A percentile compares a stretch with the other conserved stretches of the same genome.
Evolutionary conservation across 2,329 filamentous ascomycete species (phyloP).

Genomic region (Fusarium sp.): DNA sequence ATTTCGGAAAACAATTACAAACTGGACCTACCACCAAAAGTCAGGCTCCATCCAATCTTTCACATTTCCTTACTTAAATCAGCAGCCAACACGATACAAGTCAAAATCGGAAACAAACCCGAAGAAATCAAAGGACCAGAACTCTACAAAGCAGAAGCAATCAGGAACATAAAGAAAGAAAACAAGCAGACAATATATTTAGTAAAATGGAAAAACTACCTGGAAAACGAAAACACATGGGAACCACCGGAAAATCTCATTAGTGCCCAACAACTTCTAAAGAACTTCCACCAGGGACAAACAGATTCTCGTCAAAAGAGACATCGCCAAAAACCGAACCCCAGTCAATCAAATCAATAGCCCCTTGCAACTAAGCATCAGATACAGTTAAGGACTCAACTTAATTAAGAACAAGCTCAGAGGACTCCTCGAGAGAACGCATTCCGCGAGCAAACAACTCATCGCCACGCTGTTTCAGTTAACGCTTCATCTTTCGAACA

Average conservation of each 20-base stretch:
- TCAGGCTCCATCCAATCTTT: background rate
- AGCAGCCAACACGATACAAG: background rate
- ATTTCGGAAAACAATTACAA: background rate
- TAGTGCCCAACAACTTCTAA: background rate
- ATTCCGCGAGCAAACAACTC: too few relatives aligned
- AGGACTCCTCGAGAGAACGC: too few relatives aligned
- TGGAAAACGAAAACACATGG: background rate
- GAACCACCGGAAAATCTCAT: background rate
- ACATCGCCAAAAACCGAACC: too few relatives aligned
- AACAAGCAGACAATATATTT: too few relatives aligned
- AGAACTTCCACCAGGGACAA: background rate
- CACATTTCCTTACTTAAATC: background rate
- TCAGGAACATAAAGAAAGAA: too few relatives aligned
- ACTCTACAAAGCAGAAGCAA: background rate
- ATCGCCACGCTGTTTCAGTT: too few relatives aligned
- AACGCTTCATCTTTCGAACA: too few relatives aligned
- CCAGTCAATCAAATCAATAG: background rate
- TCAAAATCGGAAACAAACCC: background rate
- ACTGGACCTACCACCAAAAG: background rate
- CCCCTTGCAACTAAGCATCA: too few relatives aligned
- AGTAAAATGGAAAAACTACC: background rate
- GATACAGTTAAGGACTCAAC: too few relatives aligned
- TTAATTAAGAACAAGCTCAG: too few relatives aligned
- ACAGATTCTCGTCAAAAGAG: too few relatives aligned
- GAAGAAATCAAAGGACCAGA: background rate